These are phyloP conservation scores for Sugiyamaella boreocaroliniensis DNA, from an alignment of 805 yeast genomes.

Conservation along the genomic window DNA sequence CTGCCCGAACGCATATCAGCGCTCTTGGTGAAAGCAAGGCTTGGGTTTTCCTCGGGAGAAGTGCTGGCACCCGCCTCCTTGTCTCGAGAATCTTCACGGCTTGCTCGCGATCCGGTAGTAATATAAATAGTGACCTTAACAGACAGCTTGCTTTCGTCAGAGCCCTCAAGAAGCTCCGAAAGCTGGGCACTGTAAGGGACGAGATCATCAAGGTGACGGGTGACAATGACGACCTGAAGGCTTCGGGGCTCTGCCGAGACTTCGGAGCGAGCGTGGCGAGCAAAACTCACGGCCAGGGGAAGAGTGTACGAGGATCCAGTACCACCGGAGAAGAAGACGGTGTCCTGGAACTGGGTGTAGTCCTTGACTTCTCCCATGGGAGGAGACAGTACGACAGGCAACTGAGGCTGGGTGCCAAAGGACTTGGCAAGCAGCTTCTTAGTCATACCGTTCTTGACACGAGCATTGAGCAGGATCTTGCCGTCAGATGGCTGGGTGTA, in stretches of 20 bases:
- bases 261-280: constrained; percentile 18
- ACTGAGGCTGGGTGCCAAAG: background rate
- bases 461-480: constrained; percentile 36
- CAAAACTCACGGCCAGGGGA: constrained; percentile 40
- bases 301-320: constrained; percentile 42
- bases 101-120: background rate
- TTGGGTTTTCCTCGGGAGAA: background rate
- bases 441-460: constrained; percentile 41
- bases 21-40: background rate
- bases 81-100: background rate
- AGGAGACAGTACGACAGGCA: constrained; percentile 37
- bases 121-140: background rate
- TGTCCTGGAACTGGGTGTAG: constrained; percentile 37
- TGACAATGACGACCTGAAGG: background rate
- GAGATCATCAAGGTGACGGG: background rate
- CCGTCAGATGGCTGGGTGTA: constrained; percentile 36
- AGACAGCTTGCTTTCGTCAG: background rate
- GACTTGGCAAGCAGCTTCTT: constrained; percentile 24
- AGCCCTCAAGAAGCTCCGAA: background rate
- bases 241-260: background rate
- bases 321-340: constrained; percentile 38
- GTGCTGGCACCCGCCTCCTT: background rate
- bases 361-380: constrained; percentile 41
- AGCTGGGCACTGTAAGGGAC: background rate
- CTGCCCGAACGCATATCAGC: background rate